Evolutionary conservation across 2,329 filamentous ascomycete species (phyloP).

Genomic region (Alternaria arbusti): DNA sequence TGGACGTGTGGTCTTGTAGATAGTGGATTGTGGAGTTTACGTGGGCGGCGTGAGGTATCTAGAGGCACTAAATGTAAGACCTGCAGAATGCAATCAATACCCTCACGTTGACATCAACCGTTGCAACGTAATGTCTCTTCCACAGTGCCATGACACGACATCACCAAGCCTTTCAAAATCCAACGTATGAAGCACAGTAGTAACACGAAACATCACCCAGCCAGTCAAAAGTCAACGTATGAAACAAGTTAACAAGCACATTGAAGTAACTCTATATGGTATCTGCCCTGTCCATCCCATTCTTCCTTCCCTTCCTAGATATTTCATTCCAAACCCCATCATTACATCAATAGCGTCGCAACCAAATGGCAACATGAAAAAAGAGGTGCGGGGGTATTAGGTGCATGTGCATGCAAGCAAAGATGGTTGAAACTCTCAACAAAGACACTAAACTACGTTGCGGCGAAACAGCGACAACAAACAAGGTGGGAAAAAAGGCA

Average conservation of each 20-base stretch:
- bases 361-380: constrained; percentile 1
- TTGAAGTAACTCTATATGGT: constrained; percentile 8
- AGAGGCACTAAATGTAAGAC: not conserved
- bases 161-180: not conserved
- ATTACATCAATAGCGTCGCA: constrained; percentile 14
- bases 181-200: not conserved
- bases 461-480: not conserved
- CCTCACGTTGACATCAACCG: not conserved
- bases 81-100: not conserved
- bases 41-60: not conserved
- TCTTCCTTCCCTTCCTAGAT: not conserved
- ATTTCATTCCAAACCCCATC: constrained; percentile 1
- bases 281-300: not conserved
- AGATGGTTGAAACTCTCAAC: not conserved
- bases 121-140: not conserved
- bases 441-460: constrained; percentile 5
- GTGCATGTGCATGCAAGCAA: constrained; percentile 4
- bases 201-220: not conserved
- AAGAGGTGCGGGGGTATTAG: constrained; percentile 5
- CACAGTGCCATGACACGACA: not conserved
- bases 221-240: not conserved
- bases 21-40: not conserved
- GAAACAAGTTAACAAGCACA: not conserved
- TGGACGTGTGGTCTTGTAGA: not conserved
- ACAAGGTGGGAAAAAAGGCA: constrained; percentile 1